A percentile compares a stretch with the other conserved stretches of the same genome.
phyloP scores from a whole-genome alignment of 768 basidiomycete genomes.

The Amanita rimosa region DNA sequence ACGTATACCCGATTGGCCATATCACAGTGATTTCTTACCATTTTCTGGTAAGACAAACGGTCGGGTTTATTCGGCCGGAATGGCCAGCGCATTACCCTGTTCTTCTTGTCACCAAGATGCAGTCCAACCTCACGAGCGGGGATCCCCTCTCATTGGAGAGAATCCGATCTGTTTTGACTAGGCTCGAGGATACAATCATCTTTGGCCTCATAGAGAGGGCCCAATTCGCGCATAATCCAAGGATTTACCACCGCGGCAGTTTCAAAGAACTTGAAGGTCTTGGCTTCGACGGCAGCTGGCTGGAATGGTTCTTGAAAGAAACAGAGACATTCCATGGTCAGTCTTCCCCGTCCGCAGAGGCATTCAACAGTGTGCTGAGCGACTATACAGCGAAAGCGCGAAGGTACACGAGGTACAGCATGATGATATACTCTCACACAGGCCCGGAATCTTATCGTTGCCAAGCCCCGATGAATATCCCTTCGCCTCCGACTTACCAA shows the following conservation, averaged over 20 bases:
- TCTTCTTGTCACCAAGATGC: conserved; percentile 25
- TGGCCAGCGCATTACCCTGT: neutral
- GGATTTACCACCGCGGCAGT: conserved; percentile 72
- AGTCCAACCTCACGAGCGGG: conserved; percentile 64
- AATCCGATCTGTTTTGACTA: conserved; percentile 76
- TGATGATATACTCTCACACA: neutral
- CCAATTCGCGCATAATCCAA: conserved; percentile 89
- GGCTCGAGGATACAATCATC: conserved; percentile 98
- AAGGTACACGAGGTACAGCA: conserved; percentile 78
- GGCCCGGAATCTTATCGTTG: neutral
- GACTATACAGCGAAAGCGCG: conserved; percentile 71
- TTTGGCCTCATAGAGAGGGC: conserved; percentile 95
- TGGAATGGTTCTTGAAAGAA: conserved; percentile 97
- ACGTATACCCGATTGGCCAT: too few relatives aligned
- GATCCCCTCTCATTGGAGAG: conserved; percentile 83
- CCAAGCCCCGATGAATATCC: conserved; percentile 95
- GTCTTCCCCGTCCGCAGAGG: conserved; percentile 20
- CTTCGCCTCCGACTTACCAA: conserved; percentile 75
- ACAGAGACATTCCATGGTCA: conserved; percentile 91
- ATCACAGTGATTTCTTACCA: too few relatives aligned
- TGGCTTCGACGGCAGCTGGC: conserved; percentile 81
- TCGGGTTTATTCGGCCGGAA: conserved; percentile 14
- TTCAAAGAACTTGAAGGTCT: conserved; percentile 68
- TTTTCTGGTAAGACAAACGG: too few relatives aligned
- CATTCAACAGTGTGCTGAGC: neutral